These are phyloP conservation scores for Ogataea saltuana DNA, from an alignment of 805 yeast species.

Conservation along the genomic window DNA sequence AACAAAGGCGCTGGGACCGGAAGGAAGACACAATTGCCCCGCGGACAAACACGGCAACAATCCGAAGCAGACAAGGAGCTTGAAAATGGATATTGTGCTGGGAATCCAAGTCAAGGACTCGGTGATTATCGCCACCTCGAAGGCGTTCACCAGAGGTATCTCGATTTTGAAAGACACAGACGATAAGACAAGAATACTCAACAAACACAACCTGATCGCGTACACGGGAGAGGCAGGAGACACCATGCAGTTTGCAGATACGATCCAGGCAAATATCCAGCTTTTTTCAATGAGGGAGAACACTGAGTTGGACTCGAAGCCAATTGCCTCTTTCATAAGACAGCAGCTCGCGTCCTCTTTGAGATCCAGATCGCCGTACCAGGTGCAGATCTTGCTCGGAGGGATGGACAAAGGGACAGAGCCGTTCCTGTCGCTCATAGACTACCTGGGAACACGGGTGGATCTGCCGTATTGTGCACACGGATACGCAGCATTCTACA, in stretches of 20 bases:
- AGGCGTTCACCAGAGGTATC: slow-evolving; percentile 89
- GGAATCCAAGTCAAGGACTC: slow-evolving; percentile 82
- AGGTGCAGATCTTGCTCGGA: slow-evolving; percentile 86
- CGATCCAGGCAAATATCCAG: slow-evolving; percentile 88
- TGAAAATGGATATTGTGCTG: slow-evolving; percentile 79
- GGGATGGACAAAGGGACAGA: slow-evolving; percentile 59
- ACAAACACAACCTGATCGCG: slow-evolving; percentile 78
- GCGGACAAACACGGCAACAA: neutral
- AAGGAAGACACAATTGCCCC: no score
- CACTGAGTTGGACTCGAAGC: slow-evolving; percentile 77
- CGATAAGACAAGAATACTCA: slow-evolving; percentile 75
- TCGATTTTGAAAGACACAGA: slow-evolving; percentile 76
- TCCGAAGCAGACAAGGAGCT: slow-evolving; percentile 2
- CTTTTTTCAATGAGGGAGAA: slow-evolving; percentile 84
- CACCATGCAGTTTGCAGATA: slow-evolving; percentile 92
- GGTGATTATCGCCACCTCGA: slow-evolving; percentile 90
- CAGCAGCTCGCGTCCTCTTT: slow-evolving; percentile 83
- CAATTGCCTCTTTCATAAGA: slow-evolving; percentile 86
- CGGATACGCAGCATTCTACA: slow-evolving; percentile 97
- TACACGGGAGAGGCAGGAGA: slow-evolving; percentile 97
- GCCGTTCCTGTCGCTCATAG: slow-evolving; percentile 84
- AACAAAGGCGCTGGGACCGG: slow-evolving; percentile 4
- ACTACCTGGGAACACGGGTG: slow-evolving; percentile 89
- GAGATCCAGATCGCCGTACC: slow-evolving; percentile 94
- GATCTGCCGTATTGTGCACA: slow-evolving; percentile 96